Evolutionary conservation across 2,329 filamentous ascomycete species (phyloP), one percentile per base, ranked within the genome.

Genomic region (Calonectria naviculata): DNA sequence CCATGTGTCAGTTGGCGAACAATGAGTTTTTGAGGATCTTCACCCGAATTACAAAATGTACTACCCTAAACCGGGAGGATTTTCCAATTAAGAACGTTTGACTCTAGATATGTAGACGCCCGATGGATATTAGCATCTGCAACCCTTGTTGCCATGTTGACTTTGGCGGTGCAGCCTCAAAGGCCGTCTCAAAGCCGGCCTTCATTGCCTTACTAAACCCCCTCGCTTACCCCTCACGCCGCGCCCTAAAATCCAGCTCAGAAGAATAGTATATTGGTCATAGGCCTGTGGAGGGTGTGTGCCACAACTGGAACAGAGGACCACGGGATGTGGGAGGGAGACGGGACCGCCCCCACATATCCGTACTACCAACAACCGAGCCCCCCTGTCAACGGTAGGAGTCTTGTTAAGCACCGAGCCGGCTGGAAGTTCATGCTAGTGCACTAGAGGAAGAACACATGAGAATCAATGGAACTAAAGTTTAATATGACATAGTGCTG

Each of bases 291-390:
- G 9, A 56, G 52, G 28, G 28, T 36, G 31, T 54, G 46, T 54
- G 62, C 31, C 64, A 65, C 62, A 56, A 44, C 36, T 65, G 41
- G 44, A 19, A 13, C 24, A 29, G 10, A 9, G 3, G 17, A 36
- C 13, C 13, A 58, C 64, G 64, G 64, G 28, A 66, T 66, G 64
- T 66, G 64, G 64, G 64, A 42, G 36, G 47, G 47, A 58, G 21
- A 21, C 49, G n/a, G 31, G 13, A 17, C 52, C 52, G 38, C 52
- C 31, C 52, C 52, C 52, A 56, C 52, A 56, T 38, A 17, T 31
- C 52, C 31, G 31, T 1, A 4, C 4, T 26, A 24, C n/a, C 13
- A 5, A 56, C 52, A 21, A 56, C 52, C 31, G 31, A 38, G 5
- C 12, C n/a, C 52, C 41, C 52, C 13, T 34, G 52, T 38, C 52